phyloP scores from a whole-genome alignment of 1,139 yeast species.

The Lodderomyces theae region DNA sequence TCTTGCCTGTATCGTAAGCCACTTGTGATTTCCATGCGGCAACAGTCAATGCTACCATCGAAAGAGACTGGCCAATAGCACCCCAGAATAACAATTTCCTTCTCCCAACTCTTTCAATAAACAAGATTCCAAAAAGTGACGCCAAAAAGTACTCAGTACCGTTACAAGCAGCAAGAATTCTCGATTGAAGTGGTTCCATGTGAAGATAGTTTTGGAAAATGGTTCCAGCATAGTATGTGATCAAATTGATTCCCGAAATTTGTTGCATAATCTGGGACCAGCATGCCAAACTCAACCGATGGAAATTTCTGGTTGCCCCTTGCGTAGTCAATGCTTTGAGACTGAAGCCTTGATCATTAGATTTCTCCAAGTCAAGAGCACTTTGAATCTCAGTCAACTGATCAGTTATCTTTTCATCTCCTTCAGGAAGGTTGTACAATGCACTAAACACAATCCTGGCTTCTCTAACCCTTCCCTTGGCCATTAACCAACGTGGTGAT shows the following conservation, averaged over 20 bases:
- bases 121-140: conserved; percentile 41
- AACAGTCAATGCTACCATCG: conserved; percentile 32
- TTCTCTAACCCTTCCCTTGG: conserved; percentile 40
- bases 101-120: conserved; percentile 55
- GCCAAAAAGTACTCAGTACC: conserved; percentile 41
- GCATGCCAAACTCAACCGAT: conserved; percentile 45
- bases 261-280: conserved; percentile 49
- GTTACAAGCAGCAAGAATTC: conserved; percentile 36
- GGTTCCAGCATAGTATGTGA: conserved; percentile 41
- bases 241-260: conserved; percentile 26
- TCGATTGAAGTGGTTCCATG: conserved; percentile 34
- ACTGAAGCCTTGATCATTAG: conserved; percentile 23
- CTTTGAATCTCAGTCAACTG: conserved; percentile 31
- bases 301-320: conserved; percentile 46
- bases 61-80: conserved; percentile 45
- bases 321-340: conserved; percentile 29
- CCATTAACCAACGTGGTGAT: conserved; percentile 50
- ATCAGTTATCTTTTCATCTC: conserved; percentile 24
- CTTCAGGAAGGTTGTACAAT: conserved; percentile 34
- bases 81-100: conserved; percentile 51
- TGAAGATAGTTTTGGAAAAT: conserved; percentile 44
- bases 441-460: conserved; percentile 50
- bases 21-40: conserved; percentile 27
- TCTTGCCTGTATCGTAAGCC: conserved; percentile 11
- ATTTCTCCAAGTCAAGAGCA: conserved; percentile 27